Conservation (phyloP, 805 yeast species). For the Wickerhamomyces alni region DNA sequence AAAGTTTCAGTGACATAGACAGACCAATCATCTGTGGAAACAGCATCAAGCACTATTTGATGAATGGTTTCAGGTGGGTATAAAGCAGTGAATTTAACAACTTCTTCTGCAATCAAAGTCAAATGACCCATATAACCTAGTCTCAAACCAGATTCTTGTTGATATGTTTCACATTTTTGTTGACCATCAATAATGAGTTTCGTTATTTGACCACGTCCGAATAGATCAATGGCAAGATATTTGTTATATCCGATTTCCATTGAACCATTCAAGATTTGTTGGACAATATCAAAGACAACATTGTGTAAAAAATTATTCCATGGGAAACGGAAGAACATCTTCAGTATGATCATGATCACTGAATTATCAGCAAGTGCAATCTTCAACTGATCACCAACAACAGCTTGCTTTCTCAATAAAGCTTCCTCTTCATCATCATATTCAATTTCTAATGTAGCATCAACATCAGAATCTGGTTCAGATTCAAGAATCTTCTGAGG, state of each 20-base stretch:
- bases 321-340: conserved; percentile 77
- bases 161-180: conserved; percentile 49
- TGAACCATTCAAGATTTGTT: conserved; percentile 87
- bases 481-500: conserved; percentile 15
- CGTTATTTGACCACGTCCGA: conserved; percentile 57
- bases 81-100: conserved; percentile 65
- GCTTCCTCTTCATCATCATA: conserved; percentile 34
- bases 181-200: conserved; percentile 59
- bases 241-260: conserved; percentile 82
- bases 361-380: conserved; percentile 72
- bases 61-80: conserved; percentile 25
- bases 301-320: conserved; percentile 98
- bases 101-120: conserved; percentile 90
- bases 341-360: conserved; percentile 60
- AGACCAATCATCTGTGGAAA: conserved; percentile 54
- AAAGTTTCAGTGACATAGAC: conserved; percentile 76
- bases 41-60: conserved; percentile 30
- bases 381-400: conserved; percentile 84
- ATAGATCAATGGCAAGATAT: conserved; percentile 63
- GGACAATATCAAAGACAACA: conserved; percentile 94
- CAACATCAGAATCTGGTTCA: conserved; percentile 22
- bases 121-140: conserved; percentile 98
- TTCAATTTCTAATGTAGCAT: conserved; percentile 23
- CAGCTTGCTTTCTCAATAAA: conserved; percentile 49
- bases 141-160: conserved; percentile 54